phyloP scores from a whole-genome alignment of 2,329 filamentous ascomycete genomes.

The Zelopaecilomyces penicillatus region DNA sequence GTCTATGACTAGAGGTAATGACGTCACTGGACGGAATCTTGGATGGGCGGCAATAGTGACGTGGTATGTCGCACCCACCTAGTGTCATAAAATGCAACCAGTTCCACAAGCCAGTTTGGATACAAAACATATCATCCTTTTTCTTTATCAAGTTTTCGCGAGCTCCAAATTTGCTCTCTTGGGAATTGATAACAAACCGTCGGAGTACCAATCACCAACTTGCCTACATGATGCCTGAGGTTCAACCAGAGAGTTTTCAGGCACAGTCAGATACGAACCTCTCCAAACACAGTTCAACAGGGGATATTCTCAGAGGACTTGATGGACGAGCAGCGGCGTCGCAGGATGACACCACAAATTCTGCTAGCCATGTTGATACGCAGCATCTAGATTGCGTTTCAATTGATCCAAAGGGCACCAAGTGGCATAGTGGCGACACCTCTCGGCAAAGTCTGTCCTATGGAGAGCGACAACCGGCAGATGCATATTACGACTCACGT shows the following conservation, averaged over 20 bases:
- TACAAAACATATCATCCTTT: too few species aligned
- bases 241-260: background rate
- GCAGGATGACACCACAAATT: background rate
- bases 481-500: conserved; percentile 32
- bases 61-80: too few species aligned
- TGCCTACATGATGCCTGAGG: conserved; percentile 4
- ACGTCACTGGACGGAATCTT: too few species aligned
- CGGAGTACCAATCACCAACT: too few species aligned
- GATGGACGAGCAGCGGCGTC: background rate
- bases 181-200: too few species aligned
- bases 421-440: conserved; percentile 7
- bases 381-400: background rate
- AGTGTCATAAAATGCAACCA: too few species aligned
- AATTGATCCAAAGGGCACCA: background rate
- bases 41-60: too few species aligned
- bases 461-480: conserved; percentile 22
- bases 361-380: background rate
- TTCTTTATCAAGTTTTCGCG: too few species aligned
- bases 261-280: conserved; percentile 1
- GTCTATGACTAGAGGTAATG: too few species aligned
- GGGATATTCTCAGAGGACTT: background rate
- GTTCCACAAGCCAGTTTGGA: too few species aligned
- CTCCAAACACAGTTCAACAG: background rate
- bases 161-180: too few species aligned
- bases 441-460: conserved; percentile 28